Evolutionary conservation across 352 stramenopile genomes (phyloP), one percentile per base, ranked within the genome.

Genomic region (Hyaloperonospora arabidopsidis): DNA sequence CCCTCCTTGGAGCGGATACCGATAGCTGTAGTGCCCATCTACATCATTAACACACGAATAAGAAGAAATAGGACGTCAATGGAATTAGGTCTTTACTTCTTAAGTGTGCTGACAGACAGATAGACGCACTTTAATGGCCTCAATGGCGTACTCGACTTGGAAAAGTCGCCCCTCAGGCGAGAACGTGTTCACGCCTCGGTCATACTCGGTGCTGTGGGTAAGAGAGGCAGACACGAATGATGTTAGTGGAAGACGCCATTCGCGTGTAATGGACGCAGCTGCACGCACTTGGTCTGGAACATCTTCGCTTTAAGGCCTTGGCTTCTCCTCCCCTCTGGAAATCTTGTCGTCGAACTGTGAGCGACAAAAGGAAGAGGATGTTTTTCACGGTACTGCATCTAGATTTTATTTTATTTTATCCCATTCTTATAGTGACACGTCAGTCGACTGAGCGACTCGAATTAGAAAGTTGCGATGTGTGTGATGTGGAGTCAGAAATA

Each of bases 111-210:
- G 25, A 29, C 25, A 29, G 18, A 22, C 19, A 36, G 0, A 13
- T 7, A 35, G 15, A 49, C 65, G 35, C 52, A 95, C 86, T 72
- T 97, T 97, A 61, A 99, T 98, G 51, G 96, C 96, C 72, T 98
- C 95, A 59, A 98, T 98, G 38, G 96, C 96, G 69, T 98, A 99
- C 66, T 99, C 95, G 48, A 98, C 96, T 72, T 99, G 96, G 72
- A 98, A 98, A 29, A 99, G 86, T 64, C 97, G 91, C 43, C 97
- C 97, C 80, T 99, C 97, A 12, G 97, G 97, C 61, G 93, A 98
- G 70, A 99, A 99, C 19, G 97, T 99, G 83, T 98, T 99, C 28
- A 99, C 97, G 61, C 97, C 97, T 56, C 97, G 89, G 79, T 99
- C 97, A 71, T 99, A 99, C 79, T 99, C 97, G 48, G 89, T 98